These are phyloP conservation scores for Fusarium drepaniforme DNA, from an alignment of 2,329 filamentous ascomycete species.

Conservation along the genomic window DNA sequence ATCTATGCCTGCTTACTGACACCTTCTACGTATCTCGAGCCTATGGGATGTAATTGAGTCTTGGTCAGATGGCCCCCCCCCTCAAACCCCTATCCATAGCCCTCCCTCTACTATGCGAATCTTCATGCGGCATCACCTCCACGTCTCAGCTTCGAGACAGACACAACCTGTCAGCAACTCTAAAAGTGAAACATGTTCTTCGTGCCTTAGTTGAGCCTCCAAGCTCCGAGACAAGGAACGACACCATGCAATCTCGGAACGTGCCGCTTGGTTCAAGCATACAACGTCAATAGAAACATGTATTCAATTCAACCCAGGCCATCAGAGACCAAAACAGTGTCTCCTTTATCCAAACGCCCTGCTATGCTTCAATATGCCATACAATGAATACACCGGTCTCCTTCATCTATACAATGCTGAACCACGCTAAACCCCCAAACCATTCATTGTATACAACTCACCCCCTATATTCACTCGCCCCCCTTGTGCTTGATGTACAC, in stretches of 20 bases:
- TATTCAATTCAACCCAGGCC: constrained; percentile 18
- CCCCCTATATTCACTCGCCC: constrained; percentile 35
- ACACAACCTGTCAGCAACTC: neutral
- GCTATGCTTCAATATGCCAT: constrained; percentile 18
- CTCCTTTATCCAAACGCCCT: constrained; percentile 34
- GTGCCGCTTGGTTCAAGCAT: neutral
- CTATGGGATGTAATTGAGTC: neutral
- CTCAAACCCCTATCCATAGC: neutral
- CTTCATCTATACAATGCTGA: constrained; percentile 16
- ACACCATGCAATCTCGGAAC: constrained; percentile 14
- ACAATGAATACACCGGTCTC: constrained; percentile 13
- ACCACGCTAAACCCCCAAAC: constrained; percentile 11
- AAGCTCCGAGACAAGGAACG: constrained; percentile 15
- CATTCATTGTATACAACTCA: constrained; percentile 11
- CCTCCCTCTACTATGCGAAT: neutral
- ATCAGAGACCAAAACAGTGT: constrained; percentile 18
- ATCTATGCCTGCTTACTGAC: neutral
- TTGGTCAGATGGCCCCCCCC: neutral
- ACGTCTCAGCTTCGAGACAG: neutral
- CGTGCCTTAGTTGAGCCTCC: constrained; percentile 13
- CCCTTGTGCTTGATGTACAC: constrained; percentile 74
- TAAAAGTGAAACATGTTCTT: neutral
- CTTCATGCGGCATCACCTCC: neutral
- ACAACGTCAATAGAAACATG: neutral
- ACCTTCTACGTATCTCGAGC: neutral